Evolutionary conservation across 1,139 yeast genomes (phyloP).

Genomic region (Debaryomycetaceae sp.): DNA sequence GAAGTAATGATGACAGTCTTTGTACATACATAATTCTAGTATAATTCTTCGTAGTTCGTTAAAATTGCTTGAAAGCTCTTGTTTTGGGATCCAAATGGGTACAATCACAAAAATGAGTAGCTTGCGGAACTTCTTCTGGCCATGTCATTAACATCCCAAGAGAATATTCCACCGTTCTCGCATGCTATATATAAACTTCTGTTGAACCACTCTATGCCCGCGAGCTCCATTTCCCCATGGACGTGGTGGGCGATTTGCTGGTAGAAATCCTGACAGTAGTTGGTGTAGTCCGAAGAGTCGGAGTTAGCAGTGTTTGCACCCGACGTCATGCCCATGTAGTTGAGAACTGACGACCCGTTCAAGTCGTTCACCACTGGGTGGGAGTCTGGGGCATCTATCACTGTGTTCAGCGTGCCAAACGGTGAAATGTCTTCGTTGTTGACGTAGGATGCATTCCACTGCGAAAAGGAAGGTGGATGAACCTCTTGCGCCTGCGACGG

Average conservation of each 20-base stretch:
- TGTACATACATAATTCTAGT: too few relatives aligned
- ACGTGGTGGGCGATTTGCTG: constrained; percentile 33
- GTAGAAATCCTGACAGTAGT: constrained; percentile 16
- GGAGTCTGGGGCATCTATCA: background rate
- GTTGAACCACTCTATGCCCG: constrained; percentile 41
- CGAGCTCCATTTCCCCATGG: constrained; percentile 47
- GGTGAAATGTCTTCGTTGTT: constrained; percentile 3
- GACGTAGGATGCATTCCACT: constrained; percentile 18
- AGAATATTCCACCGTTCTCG: constrained; percentile 41
- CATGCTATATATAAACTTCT: constrained; percentile 38
- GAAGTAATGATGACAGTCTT: too few relatives aligned
- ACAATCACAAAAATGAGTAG: constrained; percentile 24
- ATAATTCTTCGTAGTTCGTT: too few relatives aligned
- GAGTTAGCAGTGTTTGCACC: constrained; percentile 1
- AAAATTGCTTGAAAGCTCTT: too few relatives aligned
- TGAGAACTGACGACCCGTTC: background rate
- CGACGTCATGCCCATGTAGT: background rate
- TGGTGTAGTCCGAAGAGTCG: constrained; percentile 5
- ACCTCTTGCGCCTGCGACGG: constrained; percentile 11
- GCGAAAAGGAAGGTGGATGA: constrained; percentile 21
- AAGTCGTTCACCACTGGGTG: background rate
- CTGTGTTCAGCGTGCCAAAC: background rate
- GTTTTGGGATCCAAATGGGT: too few relatives aligned
- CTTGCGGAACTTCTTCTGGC: constrained; percentile 43
- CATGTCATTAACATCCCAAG: constrained; percentile 40